Evolutionary conservation across 179 eudicot species (phyloP), one percentile per base, ranked within the genome.

Genomic region (Silene noctiflora): DNA sequence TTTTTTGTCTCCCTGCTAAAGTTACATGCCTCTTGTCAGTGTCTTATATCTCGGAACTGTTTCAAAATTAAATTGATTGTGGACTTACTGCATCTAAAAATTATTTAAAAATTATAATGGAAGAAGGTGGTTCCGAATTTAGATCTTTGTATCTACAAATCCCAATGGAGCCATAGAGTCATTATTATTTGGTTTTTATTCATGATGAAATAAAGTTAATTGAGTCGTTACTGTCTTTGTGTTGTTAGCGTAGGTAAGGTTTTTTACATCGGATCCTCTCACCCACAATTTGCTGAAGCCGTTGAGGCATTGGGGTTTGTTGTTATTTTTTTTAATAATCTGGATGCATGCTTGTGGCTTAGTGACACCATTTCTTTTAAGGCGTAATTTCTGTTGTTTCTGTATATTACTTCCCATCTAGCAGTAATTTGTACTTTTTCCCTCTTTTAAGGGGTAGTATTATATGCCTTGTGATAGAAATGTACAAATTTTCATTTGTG

Each of bases 11-110:
- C 58, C 27, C 29, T 69, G n/a, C 58, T 56, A 56, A 56, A 21
- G 12, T 16, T 4, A 13, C 33, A 67, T 11, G 27, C 27, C 66
- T 25, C 20, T 39, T 4, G 25, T 44, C 14, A 17, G n/a, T 35
- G 71, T 67, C 71, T 67, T 19, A 24, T 75, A 19, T 25, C 69
- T 59, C 60, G 56, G 11, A 59, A 62, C 48, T 71, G 21, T 51
- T 27, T 11, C n/a, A 62, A 14, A 46, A 62, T 51, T 0, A 44
- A 67, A 42, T 17, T 35, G 17, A 20, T 29, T 51, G 20, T 14
- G 7, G 72, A 33, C 56, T 24, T 14, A 13, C 13, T 76, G 33
- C 67, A 31, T 55, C 22, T 73, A 2, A 13, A 51, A 14, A 2
- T 51, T 51, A 16, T 14, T 55, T 13, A 14, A 67, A n/a, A 31